A percentile compares a stretch with the other conserved stretches of the same genome.
phyloP scores from a whole-genome alignment of 129 eudicot species.

The Escallonia rubra region DNA sequence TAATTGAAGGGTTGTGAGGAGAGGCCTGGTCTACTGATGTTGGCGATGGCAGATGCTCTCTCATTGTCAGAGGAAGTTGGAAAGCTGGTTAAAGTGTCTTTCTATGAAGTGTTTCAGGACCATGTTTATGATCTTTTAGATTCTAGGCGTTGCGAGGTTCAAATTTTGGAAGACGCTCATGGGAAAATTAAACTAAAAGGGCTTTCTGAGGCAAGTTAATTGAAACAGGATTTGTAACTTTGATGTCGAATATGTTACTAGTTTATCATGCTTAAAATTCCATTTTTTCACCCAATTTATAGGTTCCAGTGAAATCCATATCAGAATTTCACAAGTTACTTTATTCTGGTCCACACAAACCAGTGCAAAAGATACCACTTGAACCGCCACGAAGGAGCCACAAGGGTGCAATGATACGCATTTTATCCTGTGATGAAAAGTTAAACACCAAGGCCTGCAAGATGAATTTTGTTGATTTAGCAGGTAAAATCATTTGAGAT shows the following conservation, averaged over 20 bases:
- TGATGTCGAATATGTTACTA: not conserved
- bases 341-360: conserved; percentile 13
- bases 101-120: conserved; percentile 69
- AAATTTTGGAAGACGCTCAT: conserved; percentile 63
- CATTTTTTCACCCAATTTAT: not conserved
- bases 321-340: conserved; percentile 53
- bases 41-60: conserved; percentile 54
- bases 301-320: conserved; percentile 60
- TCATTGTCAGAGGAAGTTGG: conserved; percentile 33
- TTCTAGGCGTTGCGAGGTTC: conserved; percentile 52
- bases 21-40: conserved; percentile 54
- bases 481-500: conserved; percentile 39
- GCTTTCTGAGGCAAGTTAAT: conserved; percentile 55
- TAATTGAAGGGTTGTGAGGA: conserved; percentile 58
- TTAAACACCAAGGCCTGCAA: conserved; percentile 38
- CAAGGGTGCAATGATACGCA: conserved; percentile 59
- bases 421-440: conserved; percentile 33
- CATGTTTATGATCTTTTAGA: conserved; percentile 64
- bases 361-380: conserved; percentile 31
- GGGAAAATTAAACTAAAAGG: conserved; percentile 75
- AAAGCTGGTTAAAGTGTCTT: conserved; percentile 45
- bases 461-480: conserved; percentile 83
- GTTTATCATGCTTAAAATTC: not conserved
- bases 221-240: no score
- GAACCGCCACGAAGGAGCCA: conserved; percentile 60